Evolutionary conservation across 495 filamentous ascomycete species (phyloP), one percentile per base, ranked within the genome.

Genomic region (Penicillium paxilli): DNA sequence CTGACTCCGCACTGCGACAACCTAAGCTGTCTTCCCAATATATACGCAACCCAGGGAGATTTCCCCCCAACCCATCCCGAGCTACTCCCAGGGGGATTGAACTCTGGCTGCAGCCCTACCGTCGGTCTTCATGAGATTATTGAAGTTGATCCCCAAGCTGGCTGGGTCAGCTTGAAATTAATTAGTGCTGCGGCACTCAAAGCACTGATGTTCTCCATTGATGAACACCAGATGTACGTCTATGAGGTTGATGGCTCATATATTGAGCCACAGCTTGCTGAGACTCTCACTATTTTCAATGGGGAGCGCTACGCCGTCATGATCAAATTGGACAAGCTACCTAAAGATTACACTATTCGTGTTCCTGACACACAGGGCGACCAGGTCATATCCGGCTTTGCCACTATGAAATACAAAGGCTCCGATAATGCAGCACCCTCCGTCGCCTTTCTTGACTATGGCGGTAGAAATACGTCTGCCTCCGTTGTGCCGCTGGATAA

Each of bases 141-240:
- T 41, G 50, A 67, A 16, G 74, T 78, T 5, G 63, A 78, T 23
- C 53, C 67, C 14, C 50, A 51, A 0, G 37, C 71, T 32, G 55
- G 62, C 17, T 84, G 79, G 76, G 61, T 72, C 4, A 75, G 75
- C 44, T 62, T 83, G 7, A 77, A 81, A n/a, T 63, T 83, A 46
- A 76, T 83, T 37, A 71, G 69, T 35, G 63, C 77, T 2, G 64
- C 73, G 3, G 62, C 65, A 22, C 35, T 77, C 12, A 69, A 76
- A 22, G 67, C 62, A 2, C 57, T 72, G 14, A 59, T 63, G 9
- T 70, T 81, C 48, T 79, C 76, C 11, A 67, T 77, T 20, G 71
- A 77, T 44, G 61, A 73, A 17, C 71, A 75, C 28, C 63, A 66
- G 0, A 69, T 75, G 69, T 69, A 61, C 38, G 57, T 77, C 22